Conservation (phyloP, 768 basidiomycete species). For the Naematelia aurantialba region DNA sequence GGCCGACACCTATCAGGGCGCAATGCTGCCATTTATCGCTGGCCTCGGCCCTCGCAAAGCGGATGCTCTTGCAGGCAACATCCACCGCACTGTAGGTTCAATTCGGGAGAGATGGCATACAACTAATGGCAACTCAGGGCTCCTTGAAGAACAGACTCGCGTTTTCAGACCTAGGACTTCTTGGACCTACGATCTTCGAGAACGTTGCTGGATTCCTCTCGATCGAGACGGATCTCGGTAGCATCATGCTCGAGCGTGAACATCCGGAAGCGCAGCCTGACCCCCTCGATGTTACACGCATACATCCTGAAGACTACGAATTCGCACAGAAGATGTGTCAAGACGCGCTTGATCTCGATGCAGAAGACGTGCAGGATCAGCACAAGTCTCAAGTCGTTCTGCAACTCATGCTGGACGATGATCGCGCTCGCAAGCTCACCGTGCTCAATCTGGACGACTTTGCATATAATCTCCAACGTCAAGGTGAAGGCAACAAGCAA, state of each 20-base stretch:
- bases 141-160: constrained; percentile 84
- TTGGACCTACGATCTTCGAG: constrained; percentile 83
- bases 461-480: constrained; percentile 82
- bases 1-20: constrained; percentile 80
- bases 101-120: not conserved
- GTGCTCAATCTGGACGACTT: constrained; percentile 95
- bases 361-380: constrained; percentile 88
- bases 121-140: constrained; percentile 57
- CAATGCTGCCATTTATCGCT: constrained; percentile 81
- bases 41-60: constrained; percentile 95
- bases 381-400: constrained; percentile 87
- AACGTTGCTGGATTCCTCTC: constrained; percentile 65
- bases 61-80: constrained; percentile 68
- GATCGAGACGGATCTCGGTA: constrained; percentile 62
- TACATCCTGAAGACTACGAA: constrained; percentile 97
- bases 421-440: constrained; percentile 73
- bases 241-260: constrained; percentile 61
- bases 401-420: constrained; percentile 75
- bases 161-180: constrained; percentile 72
- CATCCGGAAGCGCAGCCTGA: constrained; percentile 71
- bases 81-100: constrained; percentile 65
- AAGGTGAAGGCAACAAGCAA: constrained; percentile 76
- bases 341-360: constrained; percentile 93
- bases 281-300: constrained; percentile 88
- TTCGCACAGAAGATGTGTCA: constrained; percentile 97